Percentiles rank a stretch among this genome's conserved stretches.
These are phyloP conservation scores for Podila epigama DNA, from an alignment of 192 early-diverging fungal genomes.

Conservation along the genomic window DNA sequence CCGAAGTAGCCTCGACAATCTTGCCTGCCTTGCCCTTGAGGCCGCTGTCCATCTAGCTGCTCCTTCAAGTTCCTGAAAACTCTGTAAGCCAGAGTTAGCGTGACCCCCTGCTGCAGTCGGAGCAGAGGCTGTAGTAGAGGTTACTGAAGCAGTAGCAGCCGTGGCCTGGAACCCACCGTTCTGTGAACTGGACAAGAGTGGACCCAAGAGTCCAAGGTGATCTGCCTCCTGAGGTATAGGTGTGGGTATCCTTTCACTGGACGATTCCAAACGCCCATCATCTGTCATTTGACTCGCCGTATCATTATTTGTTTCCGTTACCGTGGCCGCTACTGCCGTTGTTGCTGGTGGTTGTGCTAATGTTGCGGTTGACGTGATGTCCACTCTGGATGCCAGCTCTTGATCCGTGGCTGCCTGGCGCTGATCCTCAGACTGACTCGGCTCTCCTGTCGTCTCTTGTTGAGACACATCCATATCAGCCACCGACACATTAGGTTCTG, in stretches of 20 bases:
- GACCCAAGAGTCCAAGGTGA: slow-evolving; percentile 24
- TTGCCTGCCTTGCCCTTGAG: slow-evolving; percentile 28
- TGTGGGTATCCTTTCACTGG: background rate
- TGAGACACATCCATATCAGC: too few relatives aligned
- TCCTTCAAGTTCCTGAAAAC: slow-evolving; percentile 9
- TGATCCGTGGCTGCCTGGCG: too few relatives aligned
- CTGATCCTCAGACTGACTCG: too few relatives aligned
- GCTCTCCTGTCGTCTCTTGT: too few relatives aligned
- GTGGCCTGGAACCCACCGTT: too few relatives aligned
- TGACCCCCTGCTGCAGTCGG: background rate
- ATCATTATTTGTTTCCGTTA: too few relatives aligned
- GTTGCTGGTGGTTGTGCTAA: too few relatives aligned
- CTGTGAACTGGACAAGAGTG: slow-evolving; percentile 25
- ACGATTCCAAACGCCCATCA: background rate
- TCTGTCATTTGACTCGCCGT: background rate
- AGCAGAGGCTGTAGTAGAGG: background rate
- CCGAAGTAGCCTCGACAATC: slow-evolving; percentile 17
- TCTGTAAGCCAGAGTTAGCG: slow-evolving; percentile 5
- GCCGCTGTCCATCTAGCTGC: slow-evolving; percentile 27
- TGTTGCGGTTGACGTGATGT: too few relatives aligned
- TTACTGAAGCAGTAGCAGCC: too few relatives aligned
- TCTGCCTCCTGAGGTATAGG: slow-evolving; percentile 5
- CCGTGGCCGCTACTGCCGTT: too few relatives aligned
- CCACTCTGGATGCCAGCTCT: too few relatives aligned
- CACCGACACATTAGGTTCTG: background rate